Evolutionary conservation across 306 rosid species (phyloP), one percentile per base, ranked within the genome.

Genomic region (Ammopiptanthus mongolicus): DNA sequence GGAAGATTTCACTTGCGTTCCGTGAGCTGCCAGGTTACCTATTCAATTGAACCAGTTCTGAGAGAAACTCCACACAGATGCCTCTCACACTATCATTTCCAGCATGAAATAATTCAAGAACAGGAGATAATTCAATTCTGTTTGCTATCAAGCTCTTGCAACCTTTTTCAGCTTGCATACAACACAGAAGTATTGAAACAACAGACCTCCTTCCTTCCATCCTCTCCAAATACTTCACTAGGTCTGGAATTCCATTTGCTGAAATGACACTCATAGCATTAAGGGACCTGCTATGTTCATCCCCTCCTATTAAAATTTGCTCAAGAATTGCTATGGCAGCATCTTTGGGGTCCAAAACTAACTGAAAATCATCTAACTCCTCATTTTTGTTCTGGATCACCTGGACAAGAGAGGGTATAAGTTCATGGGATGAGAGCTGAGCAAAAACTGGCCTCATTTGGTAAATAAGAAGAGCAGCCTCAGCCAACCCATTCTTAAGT

Each of bases 391-490:
- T 84, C 74, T 53, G 80, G 73, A 90, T 77, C 65, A 86, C 74
- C 65, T 84, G 88, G 58, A 86, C 81, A 68, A 91, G 87, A 77
- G 91, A 87, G 10, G 91, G 90, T 81, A 90, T 55, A 25, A 90
- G 87, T 52, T 91, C 95, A 86, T 91, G 95, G 11, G 77, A 83
- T 4, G 89, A 80, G 65, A 95, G 88, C 80, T 86, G 93, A 73
- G 86, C 84, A 75, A 69, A 90, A 57, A 78, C 75, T 7, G 98
- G 96, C 84, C 85, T 84, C 67, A 95, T 56, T 82, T 87, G 96
- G 83, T 81, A 95, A 73, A 95, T 85, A 67, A 95, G 96, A 77
- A 95, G 78, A 55, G 91, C 85, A 81, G 96, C 97, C 84, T 91
- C 96, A 33, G 85, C 74, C 69, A 95, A 82, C 14, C 97, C 98